Evolutionary conservation across 331 rosid species (phyloP).

Genomic region (Cydonia oblonga): DNA sequence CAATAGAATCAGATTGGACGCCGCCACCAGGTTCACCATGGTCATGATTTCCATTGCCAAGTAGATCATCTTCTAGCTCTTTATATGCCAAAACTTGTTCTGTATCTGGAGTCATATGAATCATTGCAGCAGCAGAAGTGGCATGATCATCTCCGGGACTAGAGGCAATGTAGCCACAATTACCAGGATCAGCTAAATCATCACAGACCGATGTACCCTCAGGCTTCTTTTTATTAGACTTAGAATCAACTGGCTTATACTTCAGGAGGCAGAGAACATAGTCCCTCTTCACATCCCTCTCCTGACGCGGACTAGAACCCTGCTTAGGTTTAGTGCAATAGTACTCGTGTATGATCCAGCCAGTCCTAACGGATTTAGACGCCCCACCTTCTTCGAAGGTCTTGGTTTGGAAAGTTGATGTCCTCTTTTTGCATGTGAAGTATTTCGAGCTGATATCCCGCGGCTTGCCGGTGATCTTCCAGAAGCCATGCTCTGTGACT

Average conservation of each 20-base stretch:
- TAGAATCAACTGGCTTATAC: background rate
- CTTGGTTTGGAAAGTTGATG: constrained; percentile 22
- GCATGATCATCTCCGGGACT: background rate
- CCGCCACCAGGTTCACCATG: background rate
- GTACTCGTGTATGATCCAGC: constrained; percentile 52
- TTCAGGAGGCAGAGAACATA: constrained; percentile 10
- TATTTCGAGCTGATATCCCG: constrained; percentile 6
- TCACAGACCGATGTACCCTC: background rate
- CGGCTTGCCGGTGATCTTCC: constrained; percentile 35
- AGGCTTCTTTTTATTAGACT: background rate
- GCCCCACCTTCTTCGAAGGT: constrained; percentile 25
- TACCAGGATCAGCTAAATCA: background rate
- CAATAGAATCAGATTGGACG: background rate
- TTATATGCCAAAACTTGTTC: no score
- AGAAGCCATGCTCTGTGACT: constrained; percentile 31
- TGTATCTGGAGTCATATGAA: no score
- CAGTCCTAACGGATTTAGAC: constrained; percentile 7
- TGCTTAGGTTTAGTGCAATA: background rate
- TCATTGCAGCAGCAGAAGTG: background rate
- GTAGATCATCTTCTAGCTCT: no score
- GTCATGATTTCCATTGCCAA: background rate
- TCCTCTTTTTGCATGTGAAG: constrained; percentile 43
- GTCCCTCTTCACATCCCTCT: background rate
- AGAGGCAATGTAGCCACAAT: background rate
- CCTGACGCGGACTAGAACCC: background rate